Conservation (phyloP, 164 flowering plant genomes). For the Magnolia kwangsiensis region DNA sequence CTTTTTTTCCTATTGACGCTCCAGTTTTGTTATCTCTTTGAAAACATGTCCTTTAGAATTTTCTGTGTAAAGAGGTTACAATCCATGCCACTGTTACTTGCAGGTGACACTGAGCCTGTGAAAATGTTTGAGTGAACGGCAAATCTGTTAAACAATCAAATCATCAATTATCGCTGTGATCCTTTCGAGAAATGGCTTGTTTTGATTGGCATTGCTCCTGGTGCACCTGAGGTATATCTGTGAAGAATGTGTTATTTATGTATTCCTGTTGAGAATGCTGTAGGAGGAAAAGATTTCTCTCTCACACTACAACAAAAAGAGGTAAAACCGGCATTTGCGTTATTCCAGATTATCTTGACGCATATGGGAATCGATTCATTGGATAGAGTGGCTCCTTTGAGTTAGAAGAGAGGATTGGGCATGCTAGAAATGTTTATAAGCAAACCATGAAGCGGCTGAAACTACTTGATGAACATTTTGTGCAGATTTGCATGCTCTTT, state of each 20-base stretch:
- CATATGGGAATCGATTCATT: too few relatives aligned
- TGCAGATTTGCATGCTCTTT: too few relatives aligned
- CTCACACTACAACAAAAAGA: too few relatives aligned
- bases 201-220: conserved; percentile 97
- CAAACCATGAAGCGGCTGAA: too few relatives aligned
- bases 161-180: conserved; percentile 88
- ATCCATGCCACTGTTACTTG: conserved; percentile 6
- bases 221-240: conserved; percentile 67
- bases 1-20: neutral
- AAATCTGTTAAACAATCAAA: conserved; percentile 84
- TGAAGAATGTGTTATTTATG: conserved; percentile 17
- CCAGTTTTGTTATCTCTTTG: too few relatives aligned
- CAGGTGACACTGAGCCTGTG: conserved; percentile 92
- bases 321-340: too few relatives aligned
- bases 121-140: conserved; percentile 97
- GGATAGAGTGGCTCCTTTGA: too few relatives aligned
- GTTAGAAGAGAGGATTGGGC: too few relatives aligned
- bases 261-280: neutral
- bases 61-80: neutral
- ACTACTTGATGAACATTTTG: too few relatives aligned
- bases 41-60: neutral
- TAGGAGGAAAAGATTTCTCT: too few relatives aligned
- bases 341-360: too few relatives aligned
- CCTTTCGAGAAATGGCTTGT: conserved; percentile 98
- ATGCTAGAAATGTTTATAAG: too few relatives aligned